These are phyloP conservation scores for Deuterostichococcus epilithicus DNA, from an alignment of 139 green algal genomes.

Conservation along the genomic window DNA sequence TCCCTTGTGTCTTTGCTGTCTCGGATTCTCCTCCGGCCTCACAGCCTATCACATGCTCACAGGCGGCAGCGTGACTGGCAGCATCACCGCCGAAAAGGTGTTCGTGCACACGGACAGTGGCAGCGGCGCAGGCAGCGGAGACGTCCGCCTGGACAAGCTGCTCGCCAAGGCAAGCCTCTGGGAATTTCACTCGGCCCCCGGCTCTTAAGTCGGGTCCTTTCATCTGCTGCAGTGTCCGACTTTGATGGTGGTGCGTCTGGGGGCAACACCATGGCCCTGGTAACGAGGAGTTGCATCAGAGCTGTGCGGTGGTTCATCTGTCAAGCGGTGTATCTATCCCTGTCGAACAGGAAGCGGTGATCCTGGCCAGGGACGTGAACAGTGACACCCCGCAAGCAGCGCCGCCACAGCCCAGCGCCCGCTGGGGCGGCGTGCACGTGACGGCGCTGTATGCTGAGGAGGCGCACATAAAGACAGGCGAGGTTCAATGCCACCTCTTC, in stretches of 20 bases:
- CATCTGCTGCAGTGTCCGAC: no score
- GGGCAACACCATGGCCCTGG: no score
- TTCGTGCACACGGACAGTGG: not conserved
- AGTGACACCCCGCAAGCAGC: not conserved
- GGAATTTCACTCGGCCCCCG: no score
- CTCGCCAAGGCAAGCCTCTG: not conserved
- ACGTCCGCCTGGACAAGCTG: not conserved
- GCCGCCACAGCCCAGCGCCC: not conserved
- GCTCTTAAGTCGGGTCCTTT: no score
- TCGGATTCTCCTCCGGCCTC: no score
- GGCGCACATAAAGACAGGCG: not conserved
- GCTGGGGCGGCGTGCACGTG: not conserved
- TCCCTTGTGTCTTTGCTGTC: no score
- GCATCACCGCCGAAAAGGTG: not conserved
- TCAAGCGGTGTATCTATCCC: no score
- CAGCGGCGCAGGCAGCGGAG: not conserved
- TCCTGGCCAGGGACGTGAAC: not conserved
- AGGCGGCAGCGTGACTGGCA: not conserved
- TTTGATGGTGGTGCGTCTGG: no score
- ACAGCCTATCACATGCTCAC: not conserved
- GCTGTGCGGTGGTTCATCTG: no score
- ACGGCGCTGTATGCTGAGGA: slow-evolving; percentile 1
- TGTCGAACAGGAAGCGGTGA: not conserved
- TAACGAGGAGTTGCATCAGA: no score
- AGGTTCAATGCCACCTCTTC: no score